Base-by-base conservation (phyloP, 2,329 filamentous ascomycete genomes). In the Phialemoniopsis sp. region DNA sequence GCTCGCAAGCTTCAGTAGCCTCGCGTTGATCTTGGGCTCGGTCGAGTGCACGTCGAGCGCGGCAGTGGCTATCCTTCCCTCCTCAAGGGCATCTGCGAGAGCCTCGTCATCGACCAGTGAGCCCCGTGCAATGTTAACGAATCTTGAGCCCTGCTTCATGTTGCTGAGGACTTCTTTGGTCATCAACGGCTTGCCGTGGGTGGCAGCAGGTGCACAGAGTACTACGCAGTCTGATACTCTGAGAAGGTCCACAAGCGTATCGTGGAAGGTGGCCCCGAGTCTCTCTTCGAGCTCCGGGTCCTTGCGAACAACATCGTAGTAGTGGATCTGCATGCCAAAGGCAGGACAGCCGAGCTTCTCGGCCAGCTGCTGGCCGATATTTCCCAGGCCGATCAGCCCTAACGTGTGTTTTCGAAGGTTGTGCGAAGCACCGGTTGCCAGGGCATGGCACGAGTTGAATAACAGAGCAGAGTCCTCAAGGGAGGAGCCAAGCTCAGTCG, bases 361-460 rank as follows among this genome's bases (percentile, higher is more conserved):
- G 35, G 80, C 85, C 15, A 89, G 71, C 29, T 67, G 67, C 47
- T 73, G 75, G 3, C 80, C 80, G 44, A 84, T 80, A 44, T 82
- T 79, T 3, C 85, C 85, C 3, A 89, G 68, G 0, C 85, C 85
- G 18, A 89, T 72, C 19, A 89, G 70, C 0, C 83, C 85, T 0
- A 89, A 67, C 1, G 64, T 64, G 38, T 78, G 74, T 12, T 70
- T 68, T 14, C 76, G 73, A 2, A 82, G 81, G 57, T 86, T 87
- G 50, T 76, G 75, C 3, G 82, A 80, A 13, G 70, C 67, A 5
- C 69, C 67, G 0, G 81, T 79, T 2, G 80, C 76, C 40, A 72
- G 67, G 12, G 65, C 65, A 54, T 87, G 83, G 42, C 82, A 81
- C 44, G 74, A 63, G 16, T 59, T 56, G 56, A 86, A 87, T 18